Evolutionary conservation across 2,329 filamentous ascomycete species (phyloP).

Genomic region (Fusarium sp.): DNA sequence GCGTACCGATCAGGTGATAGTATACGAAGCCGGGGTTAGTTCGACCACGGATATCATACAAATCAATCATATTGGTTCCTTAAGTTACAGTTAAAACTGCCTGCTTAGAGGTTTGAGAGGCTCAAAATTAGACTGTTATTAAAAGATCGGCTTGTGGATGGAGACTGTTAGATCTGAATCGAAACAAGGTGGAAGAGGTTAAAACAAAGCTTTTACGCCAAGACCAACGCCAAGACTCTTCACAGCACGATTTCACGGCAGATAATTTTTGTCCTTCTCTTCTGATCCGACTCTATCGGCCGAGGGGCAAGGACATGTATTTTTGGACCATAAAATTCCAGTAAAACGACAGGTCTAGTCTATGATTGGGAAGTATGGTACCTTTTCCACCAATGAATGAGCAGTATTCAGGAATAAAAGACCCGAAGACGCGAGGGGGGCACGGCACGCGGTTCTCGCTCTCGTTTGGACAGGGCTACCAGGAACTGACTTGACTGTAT

Average conservation of each 20-base stretch:
- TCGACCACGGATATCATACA: neutral
- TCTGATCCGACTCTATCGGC: conserved; percentile 36
- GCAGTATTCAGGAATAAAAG: neutral
- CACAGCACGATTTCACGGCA: conserved; percentile 21
- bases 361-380: conserved; percentile 7
- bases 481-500: neutral
- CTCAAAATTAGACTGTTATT: neutral
- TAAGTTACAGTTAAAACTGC: neutral
- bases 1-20: neutral
- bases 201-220: conserved; percentile 45
- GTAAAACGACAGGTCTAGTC: neutral
- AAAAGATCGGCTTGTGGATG: neutral
- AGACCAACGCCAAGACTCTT: conserved; percentile 42
- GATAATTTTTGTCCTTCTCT: conserved; percentile 4
- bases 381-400: conserved; percentile 36
- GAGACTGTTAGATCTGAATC: conserved; percentile 1
- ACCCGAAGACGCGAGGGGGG: conserved; percentile 32
- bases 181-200: conserved; percentile 34
- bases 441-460: neutral
- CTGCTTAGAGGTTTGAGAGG: neutral
- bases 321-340: conserved; percentile 12
- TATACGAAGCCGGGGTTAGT: neutral
- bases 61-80: neutral
- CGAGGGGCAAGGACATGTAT: conserved; percentile 12
- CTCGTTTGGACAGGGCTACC: conserved; percentile 1